A percentile compares a stretch with the other conserved stretches of the same genome.
These are phyloP conservation scores for Fusarium kyushuense DNA, from an alignment of 2,329 filamentous ascomycete species.

Conservation along the genomic window DNA sequence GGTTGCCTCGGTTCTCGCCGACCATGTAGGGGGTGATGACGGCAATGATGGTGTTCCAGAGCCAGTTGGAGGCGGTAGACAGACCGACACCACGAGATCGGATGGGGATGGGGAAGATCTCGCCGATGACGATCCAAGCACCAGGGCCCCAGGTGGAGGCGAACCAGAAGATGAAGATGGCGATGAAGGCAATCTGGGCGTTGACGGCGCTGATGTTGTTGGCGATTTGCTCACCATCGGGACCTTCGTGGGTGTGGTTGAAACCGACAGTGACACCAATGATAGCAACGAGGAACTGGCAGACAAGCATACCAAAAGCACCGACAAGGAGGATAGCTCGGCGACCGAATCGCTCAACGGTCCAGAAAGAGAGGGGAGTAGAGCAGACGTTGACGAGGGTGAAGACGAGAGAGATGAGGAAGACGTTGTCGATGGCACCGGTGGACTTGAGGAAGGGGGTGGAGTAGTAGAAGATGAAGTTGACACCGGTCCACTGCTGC, in stretches of 20 bases:
- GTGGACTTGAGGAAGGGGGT: slow-evolving; percentile 86
- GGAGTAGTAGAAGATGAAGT: slow-evolving; percentile 92
- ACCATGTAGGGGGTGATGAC: slow-evolving; percentile 79
- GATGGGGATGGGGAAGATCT: slow-evolving; percentile 91
- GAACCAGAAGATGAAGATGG: slow-evolving; percentile 94
- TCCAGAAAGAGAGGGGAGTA: slow-evolving; percentile 88
- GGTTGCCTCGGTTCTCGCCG: slow-evolving; percentile 51
- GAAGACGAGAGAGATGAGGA: slow-evolving; percentile 87
- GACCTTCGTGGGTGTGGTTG: slow-evolving; percentile 62
- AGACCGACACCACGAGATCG: slow-evolving; percentile 88
- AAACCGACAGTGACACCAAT: slow-evolving; percentile 73
- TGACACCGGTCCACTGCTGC: slow-evolving; percentile 88
- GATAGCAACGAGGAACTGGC: slow-evolving; percentile 89
- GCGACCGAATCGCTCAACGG: slow-evolving; percentile 84
- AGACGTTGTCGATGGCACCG: slow-evolving; percentile 80
- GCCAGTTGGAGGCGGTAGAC: slow-evolving; percentile 72
- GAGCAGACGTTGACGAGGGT: slow-evolving; percentile 89
- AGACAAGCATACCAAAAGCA: slow-evolving; percentile 84
- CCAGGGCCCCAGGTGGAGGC: slow-evolving; percentile 89
- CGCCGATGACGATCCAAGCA: slow-evolving; percentile 85
- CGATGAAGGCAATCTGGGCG: slow-evolving; percentile 86
- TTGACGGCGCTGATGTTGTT: slow-evolving; percentile 64
- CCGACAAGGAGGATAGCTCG: slow-evolving; percentile 83
- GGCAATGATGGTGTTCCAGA: slow-evolving; percentile 82
- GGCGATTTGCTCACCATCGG: too few relatives aligned